Conservation (phyloP, 345 rosid genomes). For the Brassica napus region DNA sequence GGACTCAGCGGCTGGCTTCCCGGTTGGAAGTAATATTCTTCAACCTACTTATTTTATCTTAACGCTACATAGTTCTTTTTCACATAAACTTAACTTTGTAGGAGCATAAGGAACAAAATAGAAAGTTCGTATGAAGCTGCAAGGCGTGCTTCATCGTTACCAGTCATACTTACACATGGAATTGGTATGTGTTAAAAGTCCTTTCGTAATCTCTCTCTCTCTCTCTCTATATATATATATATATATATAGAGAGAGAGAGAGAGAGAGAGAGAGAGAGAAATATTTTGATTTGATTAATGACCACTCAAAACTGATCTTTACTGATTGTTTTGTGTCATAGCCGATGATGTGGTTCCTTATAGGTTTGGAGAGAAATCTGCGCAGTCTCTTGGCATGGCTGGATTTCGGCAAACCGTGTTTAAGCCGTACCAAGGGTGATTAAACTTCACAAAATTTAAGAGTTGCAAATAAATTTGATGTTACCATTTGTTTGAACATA, state of each 20-base stretch:
- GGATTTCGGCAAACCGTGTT: slow-evolving; percentile 72
- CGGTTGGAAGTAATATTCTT: slow-evolving; percentile 61
- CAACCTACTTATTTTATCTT: slow-evolving; percentile 4
- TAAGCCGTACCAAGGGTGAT: slow-evolving; percentile 74
- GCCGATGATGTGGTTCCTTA: slow-evolving; percentile 83
- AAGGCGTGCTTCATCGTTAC: slow-evolving; percentile 68
- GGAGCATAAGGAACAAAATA: slow-evolving; percentile 57
- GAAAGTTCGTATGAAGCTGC: slow-evolving; percentile 65
- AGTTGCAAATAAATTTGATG: background rate
- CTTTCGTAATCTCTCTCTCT: background rate
- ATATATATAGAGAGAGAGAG: too few relatives aligned
- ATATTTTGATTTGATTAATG: too few relatives aligned
- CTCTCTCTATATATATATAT: too few relatives aligned
- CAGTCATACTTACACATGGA: slow-evolving; percentile 65
- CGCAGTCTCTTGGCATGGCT: slow-evolving; percentile 53
- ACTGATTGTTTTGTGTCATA: slow-evolving; percentile 31
- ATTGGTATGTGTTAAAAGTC: slow-evolving; percentile 42
- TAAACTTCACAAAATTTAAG: background rate
- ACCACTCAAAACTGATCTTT: background rate
- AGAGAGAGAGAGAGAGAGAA: too few relatives aligned
- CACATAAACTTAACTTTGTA: slow-evolving; percentile 27
- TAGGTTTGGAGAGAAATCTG: slow-evolving; percentile 79
- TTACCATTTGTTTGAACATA: slow-evolving; percentile 19
- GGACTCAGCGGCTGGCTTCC: slow-evolving; percentile 96
- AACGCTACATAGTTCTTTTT: background rate